These are phyloP conservation scores for Hamamelis virginiana DNA, from an alignment of 164 flowering plant genomes.

Conservation along the genomic window DNA sequence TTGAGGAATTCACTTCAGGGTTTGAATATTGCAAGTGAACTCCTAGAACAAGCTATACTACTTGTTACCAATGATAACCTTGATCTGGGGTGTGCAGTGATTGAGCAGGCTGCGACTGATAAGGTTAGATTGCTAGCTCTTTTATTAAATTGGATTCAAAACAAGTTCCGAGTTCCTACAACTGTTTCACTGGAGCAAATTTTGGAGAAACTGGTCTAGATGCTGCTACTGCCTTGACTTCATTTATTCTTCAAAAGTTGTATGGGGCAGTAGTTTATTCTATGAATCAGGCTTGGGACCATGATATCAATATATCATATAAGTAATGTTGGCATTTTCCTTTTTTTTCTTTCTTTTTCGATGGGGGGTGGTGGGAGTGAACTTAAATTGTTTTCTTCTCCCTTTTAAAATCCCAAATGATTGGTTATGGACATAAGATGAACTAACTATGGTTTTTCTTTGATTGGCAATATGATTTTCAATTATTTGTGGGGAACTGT, in stretches of 20 bases:
- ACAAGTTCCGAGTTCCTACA: too few relatives aligned
- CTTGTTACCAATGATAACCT: slow-evolving; percentile 94
- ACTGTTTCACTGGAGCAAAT: too few relatives aligned
- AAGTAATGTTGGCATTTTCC: not conserved
- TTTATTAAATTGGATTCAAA: not conserved
- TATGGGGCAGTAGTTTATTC: too few relatives aligned
- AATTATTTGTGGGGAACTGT: not conserved
- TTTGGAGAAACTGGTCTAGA: too few relatives aligned
- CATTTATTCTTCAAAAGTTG: too few relatives aligned
- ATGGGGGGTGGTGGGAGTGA: not conserved
- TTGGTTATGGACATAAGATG: not conserved
- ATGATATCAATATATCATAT: too few relatives aligned
- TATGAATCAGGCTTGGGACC: too few relatives aligned
- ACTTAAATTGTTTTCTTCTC: not conserved
- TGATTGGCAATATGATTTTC: not conserved
- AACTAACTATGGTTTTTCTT: not conserved
- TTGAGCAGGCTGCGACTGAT: slow-evolving; percentile 95
- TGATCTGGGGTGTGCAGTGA: slow-evolving; percentile 89
- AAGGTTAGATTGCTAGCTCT: slow-evolving; percentile 46
- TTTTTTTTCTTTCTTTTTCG: too few relatives aligned
- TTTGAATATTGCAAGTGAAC: slow-evolving; percentile 50
- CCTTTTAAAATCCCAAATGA: not conserved
- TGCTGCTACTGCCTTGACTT: too few relatives aligned
- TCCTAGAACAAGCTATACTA: slow-evolving; percentile 76
- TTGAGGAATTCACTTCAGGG: slow-evolving; percentile 70